Percentiles rank a stretch among this genome's conserved stretches.
These are phyloP conservation scores for Luzula sylvatica DNA, from an alignment of 176 grass and related monocot genomes.

Conservation along the genomic window DNA sequence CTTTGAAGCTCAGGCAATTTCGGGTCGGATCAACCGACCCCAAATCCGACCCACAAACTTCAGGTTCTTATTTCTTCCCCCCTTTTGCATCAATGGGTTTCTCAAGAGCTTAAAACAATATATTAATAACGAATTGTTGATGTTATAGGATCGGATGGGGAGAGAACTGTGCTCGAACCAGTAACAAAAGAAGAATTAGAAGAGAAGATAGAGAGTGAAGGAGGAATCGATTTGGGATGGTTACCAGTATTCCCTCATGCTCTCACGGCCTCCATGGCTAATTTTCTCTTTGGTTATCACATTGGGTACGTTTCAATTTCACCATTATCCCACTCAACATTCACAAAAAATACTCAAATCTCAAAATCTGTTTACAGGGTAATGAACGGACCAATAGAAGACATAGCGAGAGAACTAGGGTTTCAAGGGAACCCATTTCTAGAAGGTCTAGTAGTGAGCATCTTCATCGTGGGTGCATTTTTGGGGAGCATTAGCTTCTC, in stretches of 20 bases:
- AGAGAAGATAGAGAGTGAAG: slow-evolving; percentile 19
- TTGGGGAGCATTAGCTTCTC: slow-evolving; percentile 69
- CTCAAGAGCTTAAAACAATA: background rate
- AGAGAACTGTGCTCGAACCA: slow-evolving; percentile 1
- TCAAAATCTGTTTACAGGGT: slow-evolving; percentile 53
- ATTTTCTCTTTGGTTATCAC: slow-evolving; percentile 93
- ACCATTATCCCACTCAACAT: background rate
- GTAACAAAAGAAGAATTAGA: background rate
- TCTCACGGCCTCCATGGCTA: slow-evolving; percentile 86
- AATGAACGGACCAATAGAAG: slow-evolving; percentile 97
- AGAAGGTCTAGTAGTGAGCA: slow-evolving; percentile 95
- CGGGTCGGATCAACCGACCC: background rate
- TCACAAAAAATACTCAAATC: background rate
- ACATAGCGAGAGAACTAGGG: slow-evolving; percentile 75
- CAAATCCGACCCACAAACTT: slow-evolving; percentile 14
- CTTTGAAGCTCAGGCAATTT: background rate
- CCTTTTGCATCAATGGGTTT: background rate
- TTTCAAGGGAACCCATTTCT: slow-evolving; percentile 92
- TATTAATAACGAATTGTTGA: background rate
- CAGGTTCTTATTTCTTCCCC: background rate
- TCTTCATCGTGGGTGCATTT: slow-evolving; percentile 93
- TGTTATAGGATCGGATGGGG: slow-evolving; percentile 12
- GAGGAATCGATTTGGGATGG: slow-evolving; percentile 54
- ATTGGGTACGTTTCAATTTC: slow-evolving; percentile 56
- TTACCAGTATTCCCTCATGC: slow-evolving; percentile 73